Base-by-base conservation (phyloP, 345 rosid genomes). In the Pseudoturritis turrita region DNA sequence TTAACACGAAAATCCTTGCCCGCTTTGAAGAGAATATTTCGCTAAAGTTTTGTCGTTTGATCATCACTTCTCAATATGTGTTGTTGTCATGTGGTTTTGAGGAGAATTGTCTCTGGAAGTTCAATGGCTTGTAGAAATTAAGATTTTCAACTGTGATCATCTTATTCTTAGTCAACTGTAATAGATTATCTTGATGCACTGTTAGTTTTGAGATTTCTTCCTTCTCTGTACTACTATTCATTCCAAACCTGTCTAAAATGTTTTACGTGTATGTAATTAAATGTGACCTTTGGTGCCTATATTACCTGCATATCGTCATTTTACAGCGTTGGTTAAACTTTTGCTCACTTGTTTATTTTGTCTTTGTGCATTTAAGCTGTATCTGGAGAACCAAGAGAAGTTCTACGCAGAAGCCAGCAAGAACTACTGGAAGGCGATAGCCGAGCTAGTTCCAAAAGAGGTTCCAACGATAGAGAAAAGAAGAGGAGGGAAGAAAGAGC, bases 351-450 rank as follows among this genome's bases (percentile, higher is more conserved):
- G 5, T 57, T 65, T 78, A 33, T 61, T 8, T 74, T 23, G 25
- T 68, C 59, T 54, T 56, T 52, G 43, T 19, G 68, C 5, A 54
- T 78, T 60, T 35, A 31, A 89, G 88, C 54, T 89, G 58, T 72
- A 72, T 62, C 37, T 85, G 68, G 86, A 78, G 53, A 80, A 68
- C 51, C 87, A 62, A 31, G 86, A 83, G 74, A 89, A 85, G 70
- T 92, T 88, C 54, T 83, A 92, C 19, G 75, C 83, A 0, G 90
- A 89, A 63, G 86, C 85, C 18, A 84, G 87, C 71, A 85, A 85
- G 80, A 77, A 85, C 55, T 88, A 89, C 72, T 92, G 98, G 94
- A 86, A 89, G 83, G 81, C 89, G 14, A 92, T 89, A 23, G 88
- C 88, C 0, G 92, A 87, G 64, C 83, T 91, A 66, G 80, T 91